Base-by-base conservation (phyloP, 1,139 yeast genomes). In the Nadsonia starkeyi-henricii region DNA sequence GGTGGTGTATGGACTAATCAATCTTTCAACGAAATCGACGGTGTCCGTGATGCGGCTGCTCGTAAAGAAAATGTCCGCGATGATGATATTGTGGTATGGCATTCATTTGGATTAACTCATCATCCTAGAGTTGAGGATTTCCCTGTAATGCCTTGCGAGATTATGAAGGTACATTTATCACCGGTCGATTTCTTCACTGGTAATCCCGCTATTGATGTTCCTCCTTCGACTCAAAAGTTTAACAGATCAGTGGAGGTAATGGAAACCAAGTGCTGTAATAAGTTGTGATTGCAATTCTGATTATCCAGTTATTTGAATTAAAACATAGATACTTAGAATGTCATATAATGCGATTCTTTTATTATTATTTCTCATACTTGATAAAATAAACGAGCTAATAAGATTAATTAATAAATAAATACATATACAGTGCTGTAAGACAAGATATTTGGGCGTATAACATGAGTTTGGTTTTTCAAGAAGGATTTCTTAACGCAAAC, bases 131-230 rank as follows among this genome's bases (percentile, higher is more conserved):
- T 82, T 37, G 95, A 85, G 69, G 95, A 85, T 66, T 85, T 84
- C 83, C 95, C 95, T 48, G 93, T 85, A 53, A 85, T 85, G 95
- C 93, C 95, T 43, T 84, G 80, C 51, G 95, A 85, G 69, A 78
- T 78, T 57, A 69, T 76, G 64, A 81, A 75, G 62, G 79, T 85
- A 57, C 74, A 78, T 53, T 72, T 85, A 54, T 73, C 75, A 48
- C 95, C 95, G 48, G 69, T 74, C 59, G 85, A 85, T 54, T 85
- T 85, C 77, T 85, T 84, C 65, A 79, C 79, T 57, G 78, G 70
- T 63, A 85, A 85, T 66, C 95, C 95, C 26, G 89, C 89, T 42
- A 71, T 85, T 63, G 93, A 84, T 61, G 71, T 85, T 47, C 95
- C 95, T 46, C 80, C 80, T 61, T 77, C 93, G 18, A 75, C 67